Evolutionary conservation across 441 rosid species (phyloP), one percentile per base, ranked within the genome.

Genomic region (Bruguiera hainesii): DNA sequence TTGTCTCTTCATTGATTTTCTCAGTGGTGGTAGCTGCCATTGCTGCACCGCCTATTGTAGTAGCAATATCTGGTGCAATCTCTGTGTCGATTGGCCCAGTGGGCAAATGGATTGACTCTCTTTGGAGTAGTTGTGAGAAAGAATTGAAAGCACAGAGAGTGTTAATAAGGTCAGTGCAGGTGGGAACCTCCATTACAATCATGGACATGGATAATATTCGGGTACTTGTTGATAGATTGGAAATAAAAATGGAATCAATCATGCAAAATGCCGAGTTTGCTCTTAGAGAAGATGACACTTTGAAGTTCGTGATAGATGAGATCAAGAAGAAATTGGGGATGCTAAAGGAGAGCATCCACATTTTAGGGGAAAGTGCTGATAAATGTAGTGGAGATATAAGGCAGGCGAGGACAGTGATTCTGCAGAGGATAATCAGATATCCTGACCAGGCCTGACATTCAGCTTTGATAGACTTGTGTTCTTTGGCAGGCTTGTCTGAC

Each of bases 21-120:
- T 84, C 98, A 0, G 96, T 91, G 0, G 96, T 89, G 75, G 96
- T 93, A 3, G 96, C 96, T 1, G 92, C 98, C 28, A 73, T 89
- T 77, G 83, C 87, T 2, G 89, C 96, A 11, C 97, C 97, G 0
- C 89, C 98, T 0, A 85, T 89, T 19, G 85, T 89, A 6, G 87
- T 82, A 1, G 96, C 98, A 46, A 64, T 91, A 0, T 96, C 98
- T 0, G 91, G 89, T 9, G 97, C 89, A 6, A 52, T 88, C 0
- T 35, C 98, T 3, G 75, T 85, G 48, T 96, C 97, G 0, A 7
- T 89, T 0, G 92, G 90, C 1, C 79, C 98, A 0, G 83, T 89
- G 77, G 98, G 98, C 51, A 89, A 87, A 61, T 94, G 98, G 98
- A 75, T 86, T 1, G 84, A 85, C 59, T 82, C 87, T 0, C 69